Percentiles rank a stretch among this genome's conserved stretches.
These are phyloP conservation scores for Exophiala oligosperma DNA, from an alignment of 2,329 filamentous ascomycete genomes.

Conservation along the genomic window DNA sequence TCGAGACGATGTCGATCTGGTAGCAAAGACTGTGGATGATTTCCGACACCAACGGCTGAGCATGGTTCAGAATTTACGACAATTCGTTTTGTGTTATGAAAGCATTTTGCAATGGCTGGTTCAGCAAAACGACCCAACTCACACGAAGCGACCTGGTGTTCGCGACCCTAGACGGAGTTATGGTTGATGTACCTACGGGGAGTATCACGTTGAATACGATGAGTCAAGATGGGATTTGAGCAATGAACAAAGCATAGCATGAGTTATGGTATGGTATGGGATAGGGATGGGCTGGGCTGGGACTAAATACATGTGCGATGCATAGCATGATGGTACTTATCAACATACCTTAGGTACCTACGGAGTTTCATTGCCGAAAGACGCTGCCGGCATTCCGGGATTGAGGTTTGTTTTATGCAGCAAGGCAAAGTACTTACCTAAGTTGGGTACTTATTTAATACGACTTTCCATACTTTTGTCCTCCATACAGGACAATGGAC, in stretches of 20 bases:
- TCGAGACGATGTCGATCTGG: constrained; percentile 71
- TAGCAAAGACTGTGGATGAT: constrained; percentile 85
- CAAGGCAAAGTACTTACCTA: too few species aligned
- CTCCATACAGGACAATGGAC: too few species aligned
- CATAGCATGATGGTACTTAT: too few species aligned
- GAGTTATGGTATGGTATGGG: too few species aligned
- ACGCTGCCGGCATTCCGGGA: too few species aligned
- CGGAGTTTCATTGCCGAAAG: too few species aligned
- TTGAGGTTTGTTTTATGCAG: too few species aligned
- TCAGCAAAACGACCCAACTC: constrained; percentile 10
- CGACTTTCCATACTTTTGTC: too few species aligned
- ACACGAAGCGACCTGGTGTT: constrained; percentile 18
- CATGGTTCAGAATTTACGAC: constrained; percentile 93
- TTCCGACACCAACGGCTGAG: constrained; percentile 85
- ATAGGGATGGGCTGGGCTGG: too few species aligned
- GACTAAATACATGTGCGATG: too few species aligned
- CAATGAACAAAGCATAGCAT: not conserved
- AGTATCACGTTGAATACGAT: not conserved
- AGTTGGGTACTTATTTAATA: too few species aligned
- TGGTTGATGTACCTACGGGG: not conserved
- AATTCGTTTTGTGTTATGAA: constrained; percentile 96
- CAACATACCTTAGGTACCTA: too few species aligned
- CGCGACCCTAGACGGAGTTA: constrained; percentile 24
- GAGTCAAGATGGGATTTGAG: not conserved
- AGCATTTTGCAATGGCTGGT: constrained; percentile 85